Base-by-base conservation (phyloP, 169 alveolate genomes). In the Eimeria praecox region DNA sequence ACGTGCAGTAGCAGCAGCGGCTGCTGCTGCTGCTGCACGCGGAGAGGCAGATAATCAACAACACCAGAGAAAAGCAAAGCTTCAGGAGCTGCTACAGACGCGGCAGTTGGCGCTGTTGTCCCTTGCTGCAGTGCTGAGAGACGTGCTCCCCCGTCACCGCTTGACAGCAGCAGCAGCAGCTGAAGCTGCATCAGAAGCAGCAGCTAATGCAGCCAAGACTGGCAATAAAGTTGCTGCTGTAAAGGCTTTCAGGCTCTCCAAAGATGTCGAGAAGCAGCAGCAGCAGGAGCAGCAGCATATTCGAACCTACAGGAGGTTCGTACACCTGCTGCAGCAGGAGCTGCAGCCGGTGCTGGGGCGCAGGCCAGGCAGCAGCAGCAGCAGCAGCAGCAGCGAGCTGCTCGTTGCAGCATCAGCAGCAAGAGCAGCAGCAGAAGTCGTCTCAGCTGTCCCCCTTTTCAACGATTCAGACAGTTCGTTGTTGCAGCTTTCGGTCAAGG, bases 131-230 rank as follows among this genome's bases (percentile, higher is more conserved):
- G 91, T 83, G 33, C 91, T 83, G 77, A 4, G 73, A 49, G 77
- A 83, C 30, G 64, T 54, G 33, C 91, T 83, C 38, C 91, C 91
- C 27, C 44, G 77, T 2, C 77, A 83, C 33, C 44, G 75, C 20
- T 52, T 83, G 77, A 83, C 91, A 24, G 91, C 91, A 83, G 91
- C 91, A 83, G 91, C 91, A 52, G 91, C 91, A 12, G 91, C 91
- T 10, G 91, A 83, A n/a, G 40, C 91, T 54, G 91, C 91, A 83
- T 75, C 91, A 49, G 91, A 75, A 49, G 91, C 91, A 83, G 77
- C 91, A 83, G 91, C 91, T 54, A 77, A 46, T 27, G 91, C 91
- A 52, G 91, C 91, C 6, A 83, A n/a, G 18, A 33, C 54, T n/a
- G 91, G 91, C 77, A 54, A 54, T 33, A 83, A 83, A 40, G 24